Conservation (phyloP, 108 stramenopile genomes). For the Seminavis robusta region DNA sequence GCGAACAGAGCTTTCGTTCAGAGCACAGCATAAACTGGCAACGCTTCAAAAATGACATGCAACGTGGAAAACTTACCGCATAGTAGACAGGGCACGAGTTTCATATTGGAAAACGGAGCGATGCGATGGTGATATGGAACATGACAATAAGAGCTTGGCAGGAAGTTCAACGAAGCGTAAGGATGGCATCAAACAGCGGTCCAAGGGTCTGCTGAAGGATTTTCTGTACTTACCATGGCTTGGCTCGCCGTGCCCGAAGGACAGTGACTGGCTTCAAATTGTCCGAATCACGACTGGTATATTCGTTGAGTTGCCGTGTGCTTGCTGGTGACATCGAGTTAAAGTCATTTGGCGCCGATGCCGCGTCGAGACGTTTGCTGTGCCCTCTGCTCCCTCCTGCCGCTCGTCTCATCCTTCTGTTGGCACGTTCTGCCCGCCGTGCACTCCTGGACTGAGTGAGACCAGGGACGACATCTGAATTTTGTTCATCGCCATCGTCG, state of each 20-base stretch:
- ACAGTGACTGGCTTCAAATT: too few relatives aligned
- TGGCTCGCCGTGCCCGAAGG: conserved; percentile 4
- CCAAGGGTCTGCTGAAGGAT: too few relatives aligned
- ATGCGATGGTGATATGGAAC: conserved; percentile 93
- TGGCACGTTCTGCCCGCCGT: neutral
- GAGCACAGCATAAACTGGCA: conserved; percentile 11
- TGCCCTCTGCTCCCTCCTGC: neutral
- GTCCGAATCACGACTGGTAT: too few relatives aligned
- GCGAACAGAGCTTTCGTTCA: neutral
- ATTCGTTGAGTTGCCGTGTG: too few relatives aligned
- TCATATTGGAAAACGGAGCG: conserved; percentile 96
- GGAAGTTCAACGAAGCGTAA: too few relatives aligned
- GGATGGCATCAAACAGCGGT: too few relatives aligned
- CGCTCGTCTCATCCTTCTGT: too few relatives aligned
- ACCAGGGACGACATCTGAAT: neutral
- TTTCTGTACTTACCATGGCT: too few relatives aligned
- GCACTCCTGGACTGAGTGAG: neutral
- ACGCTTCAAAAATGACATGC: conserved; percentile 25
- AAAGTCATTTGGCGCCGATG: too few relatives aligned
- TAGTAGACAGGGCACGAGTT: conserved; percentile 87
- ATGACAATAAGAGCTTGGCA: conserved; percentile 91
- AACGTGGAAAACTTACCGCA: conserved; percentile 87
- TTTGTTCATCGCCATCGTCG: conserved; percentile 1
- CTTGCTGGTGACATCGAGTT: too few relatives aligned
- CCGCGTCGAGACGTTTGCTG: too few relatives aligned